Evolutionary conservation across 371 early-diverging fungal species (phyloP).

Genomic region (Dichotomocladium elegans): DNA sequence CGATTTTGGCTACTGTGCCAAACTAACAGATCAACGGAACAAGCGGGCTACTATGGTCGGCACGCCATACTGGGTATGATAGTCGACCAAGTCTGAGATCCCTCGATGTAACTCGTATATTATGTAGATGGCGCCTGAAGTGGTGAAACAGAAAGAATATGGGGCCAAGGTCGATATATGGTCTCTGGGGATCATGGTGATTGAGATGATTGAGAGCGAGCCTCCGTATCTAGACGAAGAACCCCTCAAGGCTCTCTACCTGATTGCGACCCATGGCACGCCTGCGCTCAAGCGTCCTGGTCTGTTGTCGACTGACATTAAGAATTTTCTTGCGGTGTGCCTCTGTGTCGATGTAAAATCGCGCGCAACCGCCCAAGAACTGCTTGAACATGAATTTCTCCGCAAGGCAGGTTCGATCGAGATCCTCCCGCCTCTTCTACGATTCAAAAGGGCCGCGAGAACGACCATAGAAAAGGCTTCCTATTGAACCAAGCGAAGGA

Average conservation of each 20-base stretch:
- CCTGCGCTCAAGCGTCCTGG: slow-evolving; percentile 89
- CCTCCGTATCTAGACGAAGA: slow-evolving; percentile 97
- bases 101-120: background rate
- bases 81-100: background rate
- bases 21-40: slow-evolving; percentile 72
- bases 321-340: slow-evolving; percentile 81
- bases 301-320: slow-evolving; percentile 69
- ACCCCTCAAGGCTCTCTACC: slow-evolving; percentile 89
- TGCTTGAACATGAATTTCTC: slow-evolving; percentile 54
- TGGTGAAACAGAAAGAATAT: slow-evolving; percentile 88
- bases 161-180: slow-evolving; percentile 89
- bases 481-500: no score
- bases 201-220: slow-evolving; percentile 97
- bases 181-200: slow-evolving; percentile 93
- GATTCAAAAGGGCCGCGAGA: slow-evolving; percentile 10
- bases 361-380: slow-evolving; percentile 79
- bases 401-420: slow-evolving; percentile 36
- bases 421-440: slow-evolving; percentile 16
- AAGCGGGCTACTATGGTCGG: slow-evolving; percentile 95
- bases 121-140: slow-evolving; percentile 83
- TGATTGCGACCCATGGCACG: slow-evolving; percentile 96
- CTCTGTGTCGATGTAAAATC: slow-evolving; percentile 89
- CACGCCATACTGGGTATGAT: slow-evolving; percentile 79
- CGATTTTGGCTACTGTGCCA: slow-evolving; percentile 90
- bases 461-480: no score